A percentile compares a stretch with the other conserved stretches of the same genome.
These are phyloP conservation scores for Zelonia costaricensis DNA, from an alignment of 208 protist genomes.

Conservation along the genomic window DNA sequence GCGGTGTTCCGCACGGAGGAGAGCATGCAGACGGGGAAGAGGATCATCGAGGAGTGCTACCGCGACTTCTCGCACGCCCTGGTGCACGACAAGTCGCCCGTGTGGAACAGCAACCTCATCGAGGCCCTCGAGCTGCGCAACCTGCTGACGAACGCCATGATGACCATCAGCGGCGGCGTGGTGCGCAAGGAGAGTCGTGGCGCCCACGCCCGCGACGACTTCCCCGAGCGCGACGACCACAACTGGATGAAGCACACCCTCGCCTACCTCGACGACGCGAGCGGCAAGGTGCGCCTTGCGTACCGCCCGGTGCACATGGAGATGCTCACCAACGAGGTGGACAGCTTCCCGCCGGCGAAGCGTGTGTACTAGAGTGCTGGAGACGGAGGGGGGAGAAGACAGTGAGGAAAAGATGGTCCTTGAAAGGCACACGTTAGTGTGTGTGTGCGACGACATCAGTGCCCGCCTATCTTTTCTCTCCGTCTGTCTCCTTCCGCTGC, in stretches of 20 bases:
- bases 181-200: slow-evolving; percentile 97
- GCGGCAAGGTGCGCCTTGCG: slow-evolving; percentile 89
- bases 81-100: slow-evolving; percentile 92
- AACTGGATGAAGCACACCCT: slow-evolving; percentile 99
- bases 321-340: slow-evolving; percentile 92
- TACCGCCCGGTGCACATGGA: slow-evolving; percentile 95
- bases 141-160: slow-evolving; percentile 94
- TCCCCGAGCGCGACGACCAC: slow-evolving; percentile 94
- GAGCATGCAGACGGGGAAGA: slow-evolving; percentile 91
- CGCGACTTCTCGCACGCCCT: slow-evolving; percentile 93
- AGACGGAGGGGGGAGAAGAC: not conserved
- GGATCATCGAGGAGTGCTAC: slow-evolving; percentile 94
- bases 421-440: too few species aligned
- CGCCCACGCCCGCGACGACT: slow-evolving; percentile 98
- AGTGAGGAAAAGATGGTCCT: too few species aligned
- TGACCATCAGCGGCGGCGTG: slow-evolving; percentile 95
- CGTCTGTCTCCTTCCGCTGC: too few species aligned
- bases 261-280: slow-evolving; percentile 92
- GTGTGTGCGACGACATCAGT: too few species aligned
- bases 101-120: slow-evolving; percentile 98
- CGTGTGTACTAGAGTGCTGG: slow-evolving; percentile 85
- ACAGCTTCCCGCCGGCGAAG: slow-evolving; percentile 86
- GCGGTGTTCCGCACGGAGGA: slow-evolving; percentile 96
- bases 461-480: too few species aligned
- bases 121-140: slow-evolving; percentile 99